A percentile compares a stretch with the other conserved stretches of the same genome.
Conservation (phyloP, 495 filamentous ascomycete genomes). For the Parachaetomium inaequale region DNA sequence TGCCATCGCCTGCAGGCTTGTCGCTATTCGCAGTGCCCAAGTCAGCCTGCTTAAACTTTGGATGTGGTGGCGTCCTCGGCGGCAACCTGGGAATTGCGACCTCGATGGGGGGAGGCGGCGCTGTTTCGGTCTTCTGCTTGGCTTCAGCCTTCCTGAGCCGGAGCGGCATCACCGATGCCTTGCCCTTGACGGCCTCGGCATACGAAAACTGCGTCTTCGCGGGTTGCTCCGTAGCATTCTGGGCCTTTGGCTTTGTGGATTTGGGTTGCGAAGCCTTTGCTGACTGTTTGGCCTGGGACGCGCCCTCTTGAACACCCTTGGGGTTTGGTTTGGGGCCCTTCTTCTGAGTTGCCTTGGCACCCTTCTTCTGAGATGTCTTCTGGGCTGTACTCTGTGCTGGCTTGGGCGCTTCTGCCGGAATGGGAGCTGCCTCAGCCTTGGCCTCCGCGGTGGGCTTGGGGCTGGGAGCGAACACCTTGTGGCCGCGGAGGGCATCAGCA, state of each 20-base stretch:
- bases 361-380: neutral
- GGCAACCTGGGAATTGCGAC: too few relatives aligned
- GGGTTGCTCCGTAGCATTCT: neutral
- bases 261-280: neutral
- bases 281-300: neutral
- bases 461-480: constrained; percentile 10
- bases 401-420: neutral
- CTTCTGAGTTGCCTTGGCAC: neutral
- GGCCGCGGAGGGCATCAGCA: constrained; percentile 19
- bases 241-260: neutral
- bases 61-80: neutral
- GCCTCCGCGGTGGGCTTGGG: neutral
- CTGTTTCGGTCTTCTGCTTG: too few relatives aligned
- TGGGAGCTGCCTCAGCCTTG: neutral
- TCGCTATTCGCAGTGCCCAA: neutral
- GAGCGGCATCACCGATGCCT: neutral
- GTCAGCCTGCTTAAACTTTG: neutral
- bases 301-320: neutral
- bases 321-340: neutral
- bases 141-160: neutral
- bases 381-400: neutral
- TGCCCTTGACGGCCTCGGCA: constrained; percentile 17
- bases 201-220: constrained; percentile 7
- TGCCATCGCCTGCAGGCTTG: neutral
- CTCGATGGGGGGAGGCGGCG: neutral